These are phyloP conservation scores for Echinosophora koreensis DNA, from an alignment of 306 rosid genomes.

Conservation along the genomic window DNA sequence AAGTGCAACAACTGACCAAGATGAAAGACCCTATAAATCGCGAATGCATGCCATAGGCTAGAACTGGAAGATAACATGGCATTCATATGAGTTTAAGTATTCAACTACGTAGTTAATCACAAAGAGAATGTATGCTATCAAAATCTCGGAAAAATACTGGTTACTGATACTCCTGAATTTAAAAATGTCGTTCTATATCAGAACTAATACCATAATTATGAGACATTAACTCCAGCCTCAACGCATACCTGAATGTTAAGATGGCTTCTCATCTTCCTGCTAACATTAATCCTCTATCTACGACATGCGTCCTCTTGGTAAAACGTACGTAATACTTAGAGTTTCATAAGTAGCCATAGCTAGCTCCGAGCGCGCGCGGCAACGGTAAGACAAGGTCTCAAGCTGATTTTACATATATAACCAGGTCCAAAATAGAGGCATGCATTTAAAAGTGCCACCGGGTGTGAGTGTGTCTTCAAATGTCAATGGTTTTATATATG, in stretches of 20 bases:
- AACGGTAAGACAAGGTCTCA: neutral
- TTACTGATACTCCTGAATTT: neutral
- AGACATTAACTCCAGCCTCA: neutral
- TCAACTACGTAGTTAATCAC: neutral
- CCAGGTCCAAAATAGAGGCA: neutral
- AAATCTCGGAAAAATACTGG: neutral
- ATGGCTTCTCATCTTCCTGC: conserved; percentile 8
- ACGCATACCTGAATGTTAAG: conserved; percentile 15
- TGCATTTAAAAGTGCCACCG: neutral
- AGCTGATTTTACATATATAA: neutral
- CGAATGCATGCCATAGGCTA: neutral
- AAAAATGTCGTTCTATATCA: neutral
- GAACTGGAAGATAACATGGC: neutral
- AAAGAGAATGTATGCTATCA: neutral
- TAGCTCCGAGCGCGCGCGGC: no score
- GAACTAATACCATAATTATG: neutral
- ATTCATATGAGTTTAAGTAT: neutral
- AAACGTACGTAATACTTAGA: neutral
- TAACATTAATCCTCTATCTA: neutral
- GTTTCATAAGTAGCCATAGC: neutral
- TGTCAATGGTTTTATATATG: conserved; percentile 1
- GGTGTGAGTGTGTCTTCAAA: conserved; percentile 6
- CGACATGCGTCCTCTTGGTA: neutral
- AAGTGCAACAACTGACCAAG: neutral
- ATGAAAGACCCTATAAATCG: neutral